Base-by-base conservation (phyloP, 352 stramenopile genomes). In the Phytophthora gonapodyides region DNA sequence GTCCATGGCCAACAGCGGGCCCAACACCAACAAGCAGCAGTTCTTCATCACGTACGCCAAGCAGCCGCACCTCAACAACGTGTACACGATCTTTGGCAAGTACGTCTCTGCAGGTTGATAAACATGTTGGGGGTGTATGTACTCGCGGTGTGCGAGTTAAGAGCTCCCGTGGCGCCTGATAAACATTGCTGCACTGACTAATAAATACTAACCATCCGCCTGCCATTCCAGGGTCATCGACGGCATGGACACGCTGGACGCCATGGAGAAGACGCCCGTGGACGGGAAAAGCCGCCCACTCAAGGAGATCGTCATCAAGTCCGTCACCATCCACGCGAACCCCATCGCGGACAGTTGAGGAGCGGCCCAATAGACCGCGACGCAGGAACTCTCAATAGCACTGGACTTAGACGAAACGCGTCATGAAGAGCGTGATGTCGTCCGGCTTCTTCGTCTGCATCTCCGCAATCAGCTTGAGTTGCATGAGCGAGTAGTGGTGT, bases 41-140 rank as follows among this genome's bases (percentile, higher is more conserved):
- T 99, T 99, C 68, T 99, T 99, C 76, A 98, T 99, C 67, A 98
- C 96, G 40, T 99, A 98, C 61, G 90, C 93, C 67, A 94, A 94
- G 67, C 94, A 99, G 65, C 91, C 96, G 44, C 96, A 99, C 68
- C 78, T 99, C 38, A 98, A 99, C 80, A 98, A 99, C 75, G 83
- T 98, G 17, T 98, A 99, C 84, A 98, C 94, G 50, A 89, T 99
- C 24, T 98, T 99, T 78, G 97, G 93, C 70, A 92, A 97, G 86
- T 94, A 81, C 40, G 80, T 35, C 16, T 15, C 17, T 31, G 42
- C 43, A n/a, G 16, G 59, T 40, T 61, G 13, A 43, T 35, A 46
- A 30, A 4, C 9, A 47, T 37, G 15, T 43, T 30, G 24, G 31
- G 47, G 34, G 37, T 57, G 17, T 38, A 57, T 61, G 36, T 57